A percentile compares a stretch with the other conserved stretches of the same genome.
Conservation (phyloP, 2,329 filamentous ascomycete genomes). For the Botrytis fabae region DNA sequence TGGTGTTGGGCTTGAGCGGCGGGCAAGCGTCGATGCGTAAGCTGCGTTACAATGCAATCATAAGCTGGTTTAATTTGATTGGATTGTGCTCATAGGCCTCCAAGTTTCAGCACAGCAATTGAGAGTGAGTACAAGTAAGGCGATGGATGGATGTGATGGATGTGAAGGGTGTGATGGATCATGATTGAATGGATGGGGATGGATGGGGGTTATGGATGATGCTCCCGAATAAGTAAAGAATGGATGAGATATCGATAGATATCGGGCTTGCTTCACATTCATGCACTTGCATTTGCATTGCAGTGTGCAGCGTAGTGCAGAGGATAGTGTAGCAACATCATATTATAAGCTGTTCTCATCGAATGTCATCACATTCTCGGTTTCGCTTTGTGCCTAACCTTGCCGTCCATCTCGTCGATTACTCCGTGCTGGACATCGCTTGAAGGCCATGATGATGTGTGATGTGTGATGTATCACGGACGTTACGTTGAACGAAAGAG, state of each 20-base stretch:
- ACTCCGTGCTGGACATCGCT: neutral
- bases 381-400: slow-evolving; percentile 2
- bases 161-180: neutral
- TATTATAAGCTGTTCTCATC: slow-evolving; percentile 4
- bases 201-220: slow-evolving; percentile 8
- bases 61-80: slow-evolving; percentile 6
- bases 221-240: slow-evolving; percentile 5
- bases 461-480: neutral
- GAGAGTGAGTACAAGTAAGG: slow-evolving; percentile 14
- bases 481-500: neutral
- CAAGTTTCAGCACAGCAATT: slow-evolving; percentile 9
- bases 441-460: neutral
- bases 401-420: neutral
- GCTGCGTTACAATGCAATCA: slow-evolving; percentile 11
- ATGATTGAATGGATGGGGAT: neutral
- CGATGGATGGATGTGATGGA: slow-evolving; percentile 7
- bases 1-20: slow-evolving; percentile 18
- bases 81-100: slow-evolving; percentile 3
- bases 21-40: slow-evolving; percentile 12
- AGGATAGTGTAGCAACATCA: slow-evolving; percentile 9
- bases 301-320: slow-evolving; percentile 7
- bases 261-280: slow-evolving; percentile 14
- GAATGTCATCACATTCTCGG: slow-evolving; percentile 12
- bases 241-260: slow-evolving; percentile 13
- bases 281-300: slow-evolving; percentile 16